phyloP scores from a whole-genome alignment of 257 asterid species.

The Rauvolfia tetraphylla region DNA sequence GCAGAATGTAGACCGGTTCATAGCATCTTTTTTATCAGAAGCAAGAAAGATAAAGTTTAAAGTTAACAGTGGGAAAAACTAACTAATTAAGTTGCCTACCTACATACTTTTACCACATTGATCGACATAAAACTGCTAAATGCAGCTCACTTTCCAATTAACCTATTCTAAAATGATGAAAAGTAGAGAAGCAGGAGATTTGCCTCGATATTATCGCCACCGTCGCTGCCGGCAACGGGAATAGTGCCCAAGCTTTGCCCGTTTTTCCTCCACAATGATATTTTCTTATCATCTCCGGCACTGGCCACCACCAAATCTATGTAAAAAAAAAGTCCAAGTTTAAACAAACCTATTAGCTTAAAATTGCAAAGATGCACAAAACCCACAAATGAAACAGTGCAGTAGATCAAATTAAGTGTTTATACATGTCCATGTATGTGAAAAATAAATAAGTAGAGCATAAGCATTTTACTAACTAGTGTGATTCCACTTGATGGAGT shows the following conservation, averaged over 20 bases:
- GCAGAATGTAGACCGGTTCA: not conserved
- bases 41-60: not conserved
- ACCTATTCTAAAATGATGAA: not conserved
- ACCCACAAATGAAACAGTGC: not conserved
- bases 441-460: conserved; percentile 8
- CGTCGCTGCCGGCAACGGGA: conserved; percentile 52
- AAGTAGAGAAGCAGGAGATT: conserved; percentile 23
- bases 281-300: conserved; percentile 83
- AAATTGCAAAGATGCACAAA: conserved; percentile 6
- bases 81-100: not conserved
- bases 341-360: not conserved
- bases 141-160: not conserved
- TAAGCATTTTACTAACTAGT: conserved; percentile 52
- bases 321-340: not conserved
- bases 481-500: conserved; percentile 94
- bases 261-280: conserved; percentile 75
- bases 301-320: conserved; percentile 92
- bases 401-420: conserved; percentile 18
- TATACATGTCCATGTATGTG: not conserved
- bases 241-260: conserved; percentile 85
- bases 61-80: not conserved
- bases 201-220: conserved; percentile 79
- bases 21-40: not conserved
- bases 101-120: not conserved
- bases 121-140: not conserved